A percentile compares a stretch with the other conserved stretches of the same genome.
Conservation (phyloP, 2,329 filamentous ascomycete species). For the Tolypocladium pustulatum region DNA sequence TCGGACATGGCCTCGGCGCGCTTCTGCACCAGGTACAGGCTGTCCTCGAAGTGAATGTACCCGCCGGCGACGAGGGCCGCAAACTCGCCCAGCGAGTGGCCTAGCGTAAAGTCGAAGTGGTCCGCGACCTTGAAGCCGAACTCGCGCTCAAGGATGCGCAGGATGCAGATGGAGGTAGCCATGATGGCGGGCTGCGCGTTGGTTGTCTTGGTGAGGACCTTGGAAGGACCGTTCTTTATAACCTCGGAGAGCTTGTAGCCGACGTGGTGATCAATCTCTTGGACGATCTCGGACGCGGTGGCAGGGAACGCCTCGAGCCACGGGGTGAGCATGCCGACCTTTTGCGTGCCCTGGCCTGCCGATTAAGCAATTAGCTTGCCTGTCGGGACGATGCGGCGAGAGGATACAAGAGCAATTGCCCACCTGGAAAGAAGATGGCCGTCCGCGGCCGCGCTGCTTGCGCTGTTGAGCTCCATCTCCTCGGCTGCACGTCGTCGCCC, state of each 20-base stretch:
- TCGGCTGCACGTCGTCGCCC: background rate
- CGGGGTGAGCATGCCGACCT: conserved; percentile 74
- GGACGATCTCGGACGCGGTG: conserved; percentile 64
- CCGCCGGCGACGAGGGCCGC: conserved; percentile 79
- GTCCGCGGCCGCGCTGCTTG: conserved; percentile 32
- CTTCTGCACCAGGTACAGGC: conserved; percentile 63
- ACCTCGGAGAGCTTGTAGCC: conserved; percentile 64
- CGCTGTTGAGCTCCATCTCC: conserved; percentile 16
- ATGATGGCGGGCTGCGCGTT: conserved; percentile 95
- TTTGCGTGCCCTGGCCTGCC: conserved; percentile 76
- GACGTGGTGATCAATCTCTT: conserved; percentile 75
- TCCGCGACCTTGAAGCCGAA: conserved; percentile 65
- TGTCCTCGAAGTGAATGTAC: conserved; percentile 68
- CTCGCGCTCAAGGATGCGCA: conserved; percentile 76
- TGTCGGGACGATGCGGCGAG: background rate
- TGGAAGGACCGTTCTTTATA: conserved; percentile 72
- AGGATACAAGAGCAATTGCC: background rate
- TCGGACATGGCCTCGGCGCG: conserved; percentile 77
- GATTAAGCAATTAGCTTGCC: conserved; percentile 5
- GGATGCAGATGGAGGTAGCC: conserved; percentile 83
- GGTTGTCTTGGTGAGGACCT: conserved; percentile 65
- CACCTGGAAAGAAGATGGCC: conserved; percentile 51
- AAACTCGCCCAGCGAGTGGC: conserved; percentile 89
- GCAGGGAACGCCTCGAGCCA: conserved; percentile 81
- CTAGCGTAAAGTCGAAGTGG: conserved; percentile 71